Conservation (phyloP, 331 rosid species). For the Acacia pycnantha region DNA sequence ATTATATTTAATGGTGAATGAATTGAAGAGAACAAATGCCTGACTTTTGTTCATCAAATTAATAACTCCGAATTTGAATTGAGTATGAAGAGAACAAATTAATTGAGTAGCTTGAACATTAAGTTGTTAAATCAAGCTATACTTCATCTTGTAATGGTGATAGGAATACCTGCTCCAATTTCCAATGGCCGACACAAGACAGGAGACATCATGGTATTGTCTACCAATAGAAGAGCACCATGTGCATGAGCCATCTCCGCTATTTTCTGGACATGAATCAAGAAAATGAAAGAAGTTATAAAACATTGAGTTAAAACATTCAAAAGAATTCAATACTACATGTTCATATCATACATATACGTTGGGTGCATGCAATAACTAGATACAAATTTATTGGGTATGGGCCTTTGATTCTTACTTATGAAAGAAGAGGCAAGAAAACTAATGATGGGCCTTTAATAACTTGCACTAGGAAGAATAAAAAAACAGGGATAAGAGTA, state of each 20-base stretch:
- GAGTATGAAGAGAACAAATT: too few relatives aligned
- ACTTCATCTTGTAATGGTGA: slow-evolving; percentile 11
- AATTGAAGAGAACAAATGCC: too few relatives aligned
- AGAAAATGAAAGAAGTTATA: neutral
- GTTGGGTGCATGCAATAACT: neutral
- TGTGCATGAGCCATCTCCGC: slow-evolving; percentile 61
- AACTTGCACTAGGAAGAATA: too few relatives aligned
- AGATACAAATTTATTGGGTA: neutral
- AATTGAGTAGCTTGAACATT: too few relatives aligned
- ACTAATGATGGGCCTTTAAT: too few relatives aligned
- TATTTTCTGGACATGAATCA: slow-evolving; percentile 52
- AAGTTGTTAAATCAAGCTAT: neutral
- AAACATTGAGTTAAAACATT: slow-evolving; percentile 1
- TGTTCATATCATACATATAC: neutral
- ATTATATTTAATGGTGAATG: too few relatives aligned
- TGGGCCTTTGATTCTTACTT: neutral
- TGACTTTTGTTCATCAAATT: too few relatives aligned
- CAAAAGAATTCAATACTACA: neutral
- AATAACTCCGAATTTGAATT: too few relatives aligned
- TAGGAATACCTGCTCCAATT: slow-evolving; percentile 85
- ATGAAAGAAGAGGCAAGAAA: neutral
- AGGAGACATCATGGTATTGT: slow-evolving; percentile 96
- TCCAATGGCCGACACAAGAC: slow-evolving; percentile 84
- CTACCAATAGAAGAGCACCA: slow-evolving; percentile 74
- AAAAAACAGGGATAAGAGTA: too few relatives aligned